These are phyloP conservation scores for Cyclotella choctawhatcheeana DNA, from an alignment of 108 stramenopile species.

Conservation along the genomic window DNA sequence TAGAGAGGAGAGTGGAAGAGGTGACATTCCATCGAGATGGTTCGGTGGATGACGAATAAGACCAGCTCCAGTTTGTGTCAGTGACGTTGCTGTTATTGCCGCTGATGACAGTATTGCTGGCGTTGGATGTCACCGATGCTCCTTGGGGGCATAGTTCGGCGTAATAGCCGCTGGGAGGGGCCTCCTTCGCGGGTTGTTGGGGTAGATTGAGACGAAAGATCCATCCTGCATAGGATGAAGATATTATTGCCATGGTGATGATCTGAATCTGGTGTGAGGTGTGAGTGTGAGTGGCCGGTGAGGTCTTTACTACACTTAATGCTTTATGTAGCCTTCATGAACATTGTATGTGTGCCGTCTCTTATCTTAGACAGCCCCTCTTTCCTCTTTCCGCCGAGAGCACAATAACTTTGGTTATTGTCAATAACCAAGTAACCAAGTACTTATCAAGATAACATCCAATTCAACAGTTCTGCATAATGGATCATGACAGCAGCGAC, in stretches of 20 bases:
- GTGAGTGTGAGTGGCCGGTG: too few relatives aligned
- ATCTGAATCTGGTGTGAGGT: neutral
- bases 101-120: neutral
- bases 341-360: too few relatives aligned
- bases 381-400: too few relatives aligned
- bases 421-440: too few relatives aligned
- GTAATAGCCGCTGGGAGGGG: conserved; percentile 13
- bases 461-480: too few relatives aligned
- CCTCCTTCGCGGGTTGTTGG: conserved; percentile 10
- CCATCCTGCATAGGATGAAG: conserved; percentile 22
- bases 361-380: too few relatives aligned
- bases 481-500: conserved; percentile 23
- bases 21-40: conserved; percentile 56
- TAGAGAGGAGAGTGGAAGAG: conserved; percentile 53
- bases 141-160: conserved; percentile 50
- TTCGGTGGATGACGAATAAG: conserved; percentile 37
- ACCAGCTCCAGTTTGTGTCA: conserved; percentile 46
- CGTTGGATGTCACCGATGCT: conserved; percentile 20
- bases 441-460: too few relatives aligned
- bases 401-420: too few relatives aligned
- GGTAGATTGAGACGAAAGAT: conserved; percentile 8
- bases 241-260: neutral
- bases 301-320: too few relatives aligned
- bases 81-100: neutral
- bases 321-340: too few relatives aligned